Evolutionary conservation across 2,329 filamentous ascomycete species (phyloP), one percentile per base, ranked within the genome.

Genomic region (Podosphaera leucotricha): DNA sequence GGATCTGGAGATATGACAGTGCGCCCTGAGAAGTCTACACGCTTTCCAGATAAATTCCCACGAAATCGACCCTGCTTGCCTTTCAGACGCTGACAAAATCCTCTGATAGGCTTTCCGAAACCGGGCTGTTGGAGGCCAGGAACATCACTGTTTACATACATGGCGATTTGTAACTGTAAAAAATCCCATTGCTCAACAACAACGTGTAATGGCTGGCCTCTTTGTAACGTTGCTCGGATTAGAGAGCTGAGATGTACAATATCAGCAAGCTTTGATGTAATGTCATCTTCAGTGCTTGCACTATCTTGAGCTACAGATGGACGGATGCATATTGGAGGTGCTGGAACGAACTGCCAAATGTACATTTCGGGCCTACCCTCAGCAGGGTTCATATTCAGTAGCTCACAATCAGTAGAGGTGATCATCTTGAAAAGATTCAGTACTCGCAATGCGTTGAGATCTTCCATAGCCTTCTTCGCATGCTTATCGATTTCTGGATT

Each of bases 101-200:
- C 90, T 53, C 90, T 75, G 54, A 90, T 92, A 0, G 81, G 73
- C 60, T 92, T 94, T 46, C 84, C 82, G 47, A 85, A 79, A 7
- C 84, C 82, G 11, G 78, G 78, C 54, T 92, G 84, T 53, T 86
- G 78, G n/a, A 98, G 70, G 22, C 87, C 87, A 0, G 90, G 90
- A 2, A 92, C 77, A 54, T 94, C 86, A 50, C 86, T 93, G 64
- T 98, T 95, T 60, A 98, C 87, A 59, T 98, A 95, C 70, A 95
- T 85, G 48, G 87, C 90, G 47, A 95, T 81, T 56, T 95, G 86
- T 7, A 93, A 70, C 57, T 95, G 87, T 48, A 98, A 66, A 55
- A 87, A 95, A 57, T 98, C 90, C 90, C 90, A 98, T 54, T 93
- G 85, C 59, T 98, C 90, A 77, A 95, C 92, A 46, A 95, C 81